Evolutionary conservation across 1,139 yeast genomes (phyloP), one percentile per base, ranked within the genome.

Genomic region (Taphrina sp.): DNA sequence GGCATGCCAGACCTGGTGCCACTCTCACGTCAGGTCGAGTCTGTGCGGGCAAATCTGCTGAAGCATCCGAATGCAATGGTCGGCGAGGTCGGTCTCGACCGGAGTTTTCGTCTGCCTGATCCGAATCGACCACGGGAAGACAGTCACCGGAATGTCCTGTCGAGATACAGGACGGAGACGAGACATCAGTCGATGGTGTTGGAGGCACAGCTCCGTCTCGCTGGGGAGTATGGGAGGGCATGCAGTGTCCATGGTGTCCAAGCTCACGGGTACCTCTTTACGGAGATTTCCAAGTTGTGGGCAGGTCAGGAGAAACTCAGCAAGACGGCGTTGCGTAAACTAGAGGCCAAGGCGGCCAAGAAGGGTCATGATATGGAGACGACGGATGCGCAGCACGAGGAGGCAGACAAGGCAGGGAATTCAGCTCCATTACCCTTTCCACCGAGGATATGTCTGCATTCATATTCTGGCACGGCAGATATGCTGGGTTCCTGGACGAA

Each of bases 31-130:
- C 78, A 79, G 59, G 58, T 82, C 8, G 56, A 61, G 0, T 61
- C 61, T 20, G 71, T 77, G 14, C 67, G 66, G 2, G 35, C 24
- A 5, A 67, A 70, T 17, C 64, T 76, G 36, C 42, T 38, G 2
- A 45, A 56, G 37, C 60, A 64, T 54, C 69, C 71, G 1, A 29
- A 58, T 10, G 64, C 68, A 8, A 59, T 73, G 16, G 74, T 89
- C n/a, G 98, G 98, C 0, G 98, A 92, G 64, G 76, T 89, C 17
- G 98, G 98, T 0, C 70, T 92, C 3, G 98, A 92, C 68, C 85
- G 83, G 67, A 66, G 80, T 19, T 87, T 87, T 64, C 70, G 88
- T 35, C 69, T 88, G 10, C 95, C 95, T 0, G 65, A 68, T 45
- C 72, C 72, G 57, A 59, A 39, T 44, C 31, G 45, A 16, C 51